These are phyloP conservation scores for Paraphaeosphaeria sporulosa DNA, from an alignment of 2,329 filamentous ascomycete genomes.

Conservation along the genomic window DNA sequence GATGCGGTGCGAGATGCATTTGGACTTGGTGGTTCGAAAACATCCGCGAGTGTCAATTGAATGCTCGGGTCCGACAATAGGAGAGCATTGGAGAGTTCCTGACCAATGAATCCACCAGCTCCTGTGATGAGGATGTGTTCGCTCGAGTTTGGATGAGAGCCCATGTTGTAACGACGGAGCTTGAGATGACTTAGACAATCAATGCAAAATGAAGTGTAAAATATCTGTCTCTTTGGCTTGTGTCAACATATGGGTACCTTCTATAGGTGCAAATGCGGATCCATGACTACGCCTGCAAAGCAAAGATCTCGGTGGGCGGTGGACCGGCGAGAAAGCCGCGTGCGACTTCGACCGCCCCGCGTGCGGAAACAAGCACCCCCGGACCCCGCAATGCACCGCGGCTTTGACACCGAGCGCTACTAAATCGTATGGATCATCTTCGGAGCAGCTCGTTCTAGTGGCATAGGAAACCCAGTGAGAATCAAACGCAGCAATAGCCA, in stretches of 20 bases:
- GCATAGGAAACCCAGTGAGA: background rate
- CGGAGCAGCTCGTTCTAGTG: background rate
- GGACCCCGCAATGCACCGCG: background rate
- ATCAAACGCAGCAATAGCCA: background rate
- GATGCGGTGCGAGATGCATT: constrained; percentile 52
- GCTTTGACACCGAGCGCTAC: background rate
- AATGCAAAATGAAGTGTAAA: background rate
- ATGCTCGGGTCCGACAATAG: constrained; percentile 53
- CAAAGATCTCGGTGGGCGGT: background rate
- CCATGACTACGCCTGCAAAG: background rate
- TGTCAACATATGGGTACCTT: background rate
- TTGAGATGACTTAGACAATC: background rate
- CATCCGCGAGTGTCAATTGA: constrained; percentile 63
- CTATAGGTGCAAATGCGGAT: background rate
- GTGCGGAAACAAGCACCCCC: background rate
- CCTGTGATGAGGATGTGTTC: constrained; percentile 65
- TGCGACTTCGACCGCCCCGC: background rate
- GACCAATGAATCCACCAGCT: constrained; percentile 67
- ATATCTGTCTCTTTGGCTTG: background rate
- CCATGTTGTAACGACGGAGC: background rate
- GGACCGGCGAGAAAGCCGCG: background rate
- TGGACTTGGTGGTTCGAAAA: constrained; percentile 56
- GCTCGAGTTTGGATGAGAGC: background rate
- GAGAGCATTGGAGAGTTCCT: constrained; percentile 62
- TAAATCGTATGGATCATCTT: background rate